A percentile compares a stretch with the other conserved stretches of the same genome.
phyloP scores from a whole-genome alignment of 1,284 basidiomycete species.

The Puccinia brachypodii region DNA sequence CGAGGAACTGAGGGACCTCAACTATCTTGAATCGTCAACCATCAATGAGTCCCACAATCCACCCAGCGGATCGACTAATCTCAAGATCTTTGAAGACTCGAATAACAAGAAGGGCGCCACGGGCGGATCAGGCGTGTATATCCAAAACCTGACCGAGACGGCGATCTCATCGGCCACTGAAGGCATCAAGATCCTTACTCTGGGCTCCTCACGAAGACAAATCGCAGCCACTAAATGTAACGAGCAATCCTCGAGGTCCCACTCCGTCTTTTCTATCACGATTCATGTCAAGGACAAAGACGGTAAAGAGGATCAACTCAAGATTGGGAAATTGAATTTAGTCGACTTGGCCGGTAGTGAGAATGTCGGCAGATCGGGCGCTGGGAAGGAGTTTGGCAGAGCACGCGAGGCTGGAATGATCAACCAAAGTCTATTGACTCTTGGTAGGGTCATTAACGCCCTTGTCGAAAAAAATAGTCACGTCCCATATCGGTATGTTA shows the following conservation, averaged over 20 bases:
- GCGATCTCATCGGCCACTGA: slow-evolving; percentile 79
- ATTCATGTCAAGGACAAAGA: slow-evolving; percentile 80
- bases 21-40: slow-evolving; percentile 58
- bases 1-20: slow-evolving; percentile 93
- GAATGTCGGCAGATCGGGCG: slow-evolving; percentile 93
- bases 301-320: slow-evolving; percentile 81
- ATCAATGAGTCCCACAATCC: slow-evolving; percentile 71
- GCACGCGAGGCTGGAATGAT: slow-evolving; percentile 99
- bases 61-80: slow-evolving; percentile 60
- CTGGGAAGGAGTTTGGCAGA: slow-evolving; percentile 75
- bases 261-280: slow-evolving; percentile 96
- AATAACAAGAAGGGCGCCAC: slow-evolving; percentile 48
- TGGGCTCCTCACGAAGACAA: slow-evolving; percentile 86
- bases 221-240: slow-evolving; percentile 98
- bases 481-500: slow-evolving; percentile 78
- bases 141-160: slow-evolving; percentile 91
- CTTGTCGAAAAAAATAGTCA: slow-evolving; percentile 85
- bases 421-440: slow-evolving; percentile 92
- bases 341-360: slow-evolving; percentile 97
- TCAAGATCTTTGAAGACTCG: slow-evolving; percentile 82
- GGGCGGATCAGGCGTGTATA: slow-evolving; percentile 68
- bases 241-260: slow-evolving; percentile 73
- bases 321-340: slow-evolving; percentile 92
- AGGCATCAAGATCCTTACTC: slow-evolving; percentile 78
- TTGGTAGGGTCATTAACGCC: slow-evolving; percentile 95